Evolutionary conservation across 2,329 filamentous ascomycete species (phyloP).

Genomic region (Aspergillus pseudoglaucus): DNA sequence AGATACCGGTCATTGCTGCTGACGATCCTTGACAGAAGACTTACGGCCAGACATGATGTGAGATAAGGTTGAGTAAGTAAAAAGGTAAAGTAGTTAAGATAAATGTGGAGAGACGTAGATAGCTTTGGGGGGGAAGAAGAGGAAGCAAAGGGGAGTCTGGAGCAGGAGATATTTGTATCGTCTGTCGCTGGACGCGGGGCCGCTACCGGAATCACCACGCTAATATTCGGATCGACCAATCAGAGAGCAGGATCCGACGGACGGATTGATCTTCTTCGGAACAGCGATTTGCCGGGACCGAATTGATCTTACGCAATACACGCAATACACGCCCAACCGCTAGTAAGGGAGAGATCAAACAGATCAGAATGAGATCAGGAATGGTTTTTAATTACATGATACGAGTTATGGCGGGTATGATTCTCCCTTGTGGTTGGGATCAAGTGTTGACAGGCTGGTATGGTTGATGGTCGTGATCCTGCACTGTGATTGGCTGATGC

Average conservation of each 20-base stretch:
- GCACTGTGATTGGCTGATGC: constrained; percentile 26
- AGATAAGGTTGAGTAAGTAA: constrained; percentile 18
- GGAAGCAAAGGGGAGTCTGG: constrained; percentile 16
- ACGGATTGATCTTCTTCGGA: constrained; percentile 2
- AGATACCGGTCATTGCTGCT: constrained; percentile 2
- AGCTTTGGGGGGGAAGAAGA: constrained; percentile 17
- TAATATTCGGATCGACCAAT: constrained; percentile 30
- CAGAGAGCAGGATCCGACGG: constrained; percentile 23
- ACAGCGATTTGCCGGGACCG: constrained; percentile 24
- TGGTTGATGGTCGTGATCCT: constrained; percentile 32
- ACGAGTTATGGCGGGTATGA: background rate
- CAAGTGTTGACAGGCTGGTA: constrained; percentile 21
- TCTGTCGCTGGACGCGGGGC: constrained; percentile 19
- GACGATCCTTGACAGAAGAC: constrained; percentile 21
- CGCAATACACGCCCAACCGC: constrained; percentile 12
- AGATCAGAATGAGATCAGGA: constrained; percentile 16
- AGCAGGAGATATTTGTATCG: constrained; percentile 38
- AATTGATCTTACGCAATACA: constrained; percentile 20
- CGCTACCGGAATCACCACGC: constrained; percentile 31
- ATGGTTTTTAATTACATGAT: too few species aligned
- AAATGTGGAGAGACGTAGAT: constrained; percentile 17
- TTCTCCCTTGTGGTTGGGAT: constrained; percentile 27
- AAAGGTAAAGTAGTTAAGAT: constrained; percentile 17
- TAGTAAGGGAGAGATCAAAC: background rate
- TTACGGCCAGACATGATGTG: constrained; percentile 56